Percentiles rank a stretch among this genome's conserved stretches.
These are phyloP conservation scores for Ceratocystis colombiana DNA, from an alignment of 2,329 filamentous ascomycete genomes.

Conservation along the genomic window DNA sequence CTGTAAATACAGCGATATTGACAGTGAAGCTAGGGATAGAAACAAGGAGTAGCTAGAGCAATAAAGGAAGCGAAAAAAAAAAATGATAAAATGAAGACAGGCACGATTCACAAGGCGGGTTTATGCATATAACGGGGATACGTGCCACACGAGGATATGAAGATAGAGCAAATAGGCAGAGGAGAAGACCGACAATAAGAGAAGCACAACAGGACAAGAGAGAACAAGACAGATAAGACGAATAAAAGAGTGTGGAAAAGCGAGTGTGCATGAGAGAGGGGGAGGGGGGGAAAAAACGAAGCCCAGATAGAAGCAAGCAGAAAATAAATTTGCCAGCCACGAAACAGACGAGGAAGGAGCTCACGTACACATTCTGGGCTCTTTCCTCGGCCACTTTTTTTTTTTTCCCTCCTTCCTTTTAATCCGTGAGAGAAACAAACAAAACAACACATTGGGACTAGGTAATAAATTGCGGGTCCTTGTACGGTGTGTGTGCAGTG, in stretches of 20 bases:
- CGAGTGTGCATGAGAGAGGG: neutral
- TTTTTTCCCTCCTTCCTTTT: slow-evolving; percentile 3
- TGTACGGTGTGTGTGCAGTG: neutral
- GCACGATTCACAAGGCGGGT: neutral
- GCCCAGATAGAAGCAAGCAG: neutral
- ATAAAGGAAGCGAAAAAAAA: neutral
- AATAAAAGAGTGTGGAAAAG: neutral
- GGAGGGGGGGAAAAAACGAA: neutral
- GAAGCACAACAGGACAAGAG: no score
- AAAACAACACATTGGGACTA: neutral
- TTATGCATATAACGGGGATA: slow-evolving; percentile 1
- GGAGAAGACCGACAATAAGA: neutral
- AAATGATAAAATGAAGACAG: neutral
- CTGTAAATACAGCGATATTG: slow-evolving; percentile 8
- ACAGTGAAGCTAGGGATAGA: no score
- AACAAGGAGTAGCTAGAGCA: neutral
- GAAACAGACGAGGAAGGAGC: neutral
- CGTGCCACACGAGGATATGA: slow-evolving; percentile 5
- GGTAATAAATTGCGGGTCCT: neutral
- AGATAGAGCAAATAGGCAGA: slow-evolving; percentile 1
- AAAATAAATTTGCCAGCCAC: neutral
- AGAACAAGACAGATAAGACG: neutral
- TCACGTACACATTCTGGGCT: neutral
- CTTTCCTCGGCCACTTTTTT: neutral
- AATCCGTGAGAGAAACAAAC: neutral